Percentiles rank a stretch among this genome's conserved stretches.
phyloP scores from a whole-genome alignment of 2,329 filamentous ascomycete species.

The Neopestalotiopsis clavispora region DNA sequence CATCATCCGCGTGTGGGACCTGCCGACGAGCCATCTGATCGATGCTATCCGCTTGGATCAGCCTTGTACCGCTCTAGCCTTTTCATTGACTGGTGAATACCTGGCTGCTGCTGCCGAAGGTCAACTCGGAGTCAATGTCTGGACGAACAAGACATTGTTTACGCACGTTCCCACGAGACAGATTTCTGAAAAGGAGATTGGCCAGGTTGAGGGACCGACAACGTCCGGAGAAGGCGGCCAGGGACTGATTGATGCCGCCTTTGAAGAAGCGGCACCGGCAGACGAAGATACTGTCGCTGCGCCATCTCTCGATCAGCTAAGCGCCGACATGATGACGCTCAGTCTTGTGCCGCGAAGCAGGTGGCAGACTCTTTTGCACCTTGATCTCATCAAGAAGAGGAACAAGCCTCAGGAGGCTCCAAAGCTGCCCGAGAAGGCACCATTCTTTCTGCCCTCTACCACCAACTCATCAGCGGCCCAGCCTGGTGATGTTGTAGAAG shows the following conservation, averaged over 20 bases:
- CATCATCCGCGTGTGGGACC: conserved; percentile 87
- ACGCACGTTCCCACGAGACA: conserved; percentile 85
- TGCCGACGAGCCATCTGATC: conserved; percentile 93
- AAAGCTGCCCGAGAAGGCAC: conserved; percentile 90
- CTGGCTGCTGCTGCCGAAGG: conserved; percentile 87
- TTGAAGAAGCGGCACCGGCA: conserved; percentile 57
- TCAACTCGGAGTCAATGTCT: conserved; percentile 87
- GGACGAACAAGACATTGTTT: conserved; percentile 94
- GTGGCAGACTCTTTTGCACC: conserved; percentile 93
- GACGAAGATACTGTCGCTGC: conserved; percentile 60
- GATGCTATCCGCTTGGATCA: conserved; percentile 84
- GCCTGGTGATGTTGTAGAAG: conserved; percentile 29
- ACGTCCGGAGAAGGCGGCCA: conserved; percentile 82
- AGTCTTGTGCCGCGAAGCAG: conserved; percentile 87
- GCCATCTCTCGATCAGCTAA: conserved; percentile 75
- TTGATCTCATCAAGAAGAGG: conserved; percentile 89
- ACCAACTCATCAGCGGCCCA: conserved; percentile 37
- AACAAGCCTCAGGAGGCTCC: conserved; percentile 94
- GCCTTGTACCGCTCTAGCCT: conserved; percentile 82
- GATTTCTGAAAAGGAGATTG: conserved; percentile 78
- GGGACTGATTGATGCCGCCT: conserved; percentile 77
- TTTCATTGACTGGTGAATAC: conserved; percentile 90
- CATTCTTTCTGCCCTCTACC: conserved; percentile 87
- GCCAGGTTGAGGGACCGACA: conserved; percentile 69
- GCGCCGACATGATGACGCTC: conserved; percentile 81